Conservation (phyloP, 441 rosid genomes). For the Gossypium davidsonii region DNA sequence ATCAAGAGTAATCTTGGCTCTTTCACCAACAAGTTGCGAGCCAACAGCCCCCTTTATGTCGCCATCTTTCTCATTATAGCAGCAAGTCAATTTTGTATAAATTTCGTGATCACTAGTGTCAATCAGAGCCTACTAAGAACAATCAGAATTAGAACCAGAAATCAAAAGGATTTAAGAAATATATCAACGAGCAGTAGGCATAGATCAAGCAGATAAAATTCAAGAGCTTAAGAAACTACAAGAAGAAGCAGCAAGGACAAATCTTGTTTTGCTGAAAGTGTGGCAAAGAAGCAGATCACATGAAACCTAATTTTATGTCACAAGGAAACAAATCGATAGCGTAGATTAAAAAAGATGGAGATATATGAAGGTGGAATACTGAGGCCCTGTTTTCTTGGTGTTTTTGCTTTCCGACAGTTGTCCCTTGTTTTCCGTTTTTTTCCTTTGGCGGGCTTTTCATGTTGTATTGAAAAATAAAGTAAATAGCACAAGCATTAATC, state of each 20-base stretch:
- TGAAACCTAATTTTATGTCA: background rate
- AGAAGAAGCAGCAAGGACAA: background rate
- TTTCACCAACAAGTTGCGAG: slow-evolving; percentile 75
- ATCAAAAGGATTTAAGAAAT: background rate
- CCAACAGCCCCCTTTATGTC: slow-evolving; percentile 76
- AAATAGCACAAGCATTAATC: background rate
- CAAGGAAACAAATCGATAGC: background rate
- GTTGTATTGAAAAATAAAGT: background rate
- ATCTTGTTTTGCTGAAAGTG: background rate
- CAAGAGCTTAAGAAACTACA: background rate
- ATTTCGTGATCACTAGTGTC: slow-evolving; percentile 78
- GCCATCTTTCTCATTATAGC: slow-evolving; percentile 46
- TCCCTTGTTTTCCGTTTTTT: background rate
- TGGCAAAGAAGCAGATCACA: background rate
- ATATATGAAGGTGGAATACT: background rate
- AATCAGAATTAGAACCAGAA: slow-evolving; percentile 13
- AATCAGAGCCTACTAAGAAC: slow-evolving; percentile 56
- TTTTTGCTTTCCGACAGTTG: background rate
- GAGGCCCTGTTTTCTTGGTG: background rate
- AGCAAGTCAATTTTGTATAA: slow-evolving; percentile 55
- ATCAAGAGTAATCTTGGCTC: slow-evolving; percentile 81
- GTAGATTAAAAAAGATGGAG: background rate
- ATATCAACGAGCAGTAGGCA: background rate
- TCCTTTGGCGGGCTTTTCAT: background rate
- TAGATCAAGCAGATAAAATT: background rate